Conservation (phyloP, 1,284 basidiomycete genomes). For the Phlebopus sp. region DNA sequence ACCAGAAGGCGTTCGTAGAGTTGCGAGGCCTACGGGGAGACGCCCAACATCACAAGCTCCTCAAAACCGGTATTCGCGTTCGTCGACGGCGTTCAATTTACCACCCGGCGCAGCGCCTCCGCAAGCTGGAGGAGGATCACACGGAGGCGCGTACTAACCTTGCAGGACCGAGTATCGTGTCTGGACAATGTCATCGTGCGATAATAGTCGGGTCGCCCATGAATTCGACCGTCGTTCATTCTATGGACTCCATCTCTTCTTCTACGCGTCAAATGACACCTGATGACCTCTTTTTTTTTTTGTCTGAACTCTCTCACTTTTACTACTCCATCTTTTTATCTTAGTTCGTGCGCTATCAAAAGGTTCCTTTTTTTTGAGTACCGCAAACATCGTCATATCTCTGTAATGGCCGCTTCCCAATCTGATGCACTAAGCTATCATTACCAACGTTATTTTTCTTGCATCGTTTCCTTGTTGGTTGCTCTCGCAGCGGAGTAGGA, state of each 20-base stretch:
- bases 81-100: conserved; percentile 48
- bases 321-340: conserved; percentile 3
- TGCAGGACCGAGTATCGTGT: not conserved
- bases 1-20: conserved; percentile 70
- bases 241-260: conserved; percentile 1
- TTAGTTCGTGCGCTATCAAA: conserved; percentile 7
- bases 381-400: conserved; percentile 1
- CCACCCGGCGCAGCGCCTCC: conserved; percentile 77
- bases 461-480: not conserved
- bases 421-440: conserved; percentile 5
- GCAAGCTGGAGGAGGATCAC: conserved; percentile 37
- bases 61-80: conserved; percentile 73
- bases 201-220: conserved; percentile 2
- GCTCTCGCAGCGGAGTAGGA: not conserved
- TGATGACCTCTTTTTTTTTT: conserved; percentile 10
- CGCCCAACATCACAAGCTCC: conserved; percentile 59
- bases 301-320: conserved; percentile 4
- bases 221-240: not conserved
- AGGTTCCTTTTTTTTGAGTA: conserved; percentile 2
- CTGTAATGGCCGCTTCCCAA: conserved; percentile 3
- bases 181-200: conserved; percentile 5
- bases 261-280: conserved; percentile 12
- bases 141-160: conserved; percentile 18
- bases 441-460: not conserved
- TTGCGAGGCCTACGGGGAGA: conserved; percentile 52